These are phyloP conservation scores for Kluyveromyces nonfermentans DNA, from an alignment of 805 yeast genomes.

Conservation along the genomic window DNA sequence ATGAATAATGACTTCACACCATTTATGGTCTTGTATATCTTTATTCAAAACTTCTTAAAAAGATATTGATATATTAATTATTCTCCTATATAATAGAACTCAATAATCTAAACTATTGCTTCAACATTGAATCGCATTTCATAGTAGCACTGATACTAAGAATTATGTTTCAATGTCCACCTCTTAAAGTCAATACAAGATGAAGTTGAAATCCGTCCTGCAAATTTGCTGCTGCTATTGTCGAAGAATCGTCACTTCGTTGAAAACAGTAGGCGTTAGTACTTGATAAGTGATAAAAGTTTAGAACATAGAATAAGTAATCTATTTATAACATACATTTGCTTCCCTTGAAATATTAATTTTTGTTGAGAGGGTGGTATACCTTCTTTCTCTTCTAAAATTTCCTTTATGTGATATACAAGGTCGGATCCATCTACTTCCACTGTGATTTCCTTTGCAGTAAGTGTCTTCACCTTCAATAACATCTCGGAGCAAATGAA, in stretches of 20 bases:
- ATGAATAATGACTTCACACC: no score
- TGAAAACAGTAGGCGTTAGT: not conserved
- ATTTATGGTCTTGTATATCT: no score
- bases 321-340: slow-evolving; percentile 44
- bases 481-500: slow-evolving; percentile 5
- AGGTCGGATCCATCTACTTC: slow-evolving; percentile 28
- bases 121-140: not conserved
- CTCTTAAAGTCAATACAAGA: slow-evolving; percentile 85
- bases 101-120: not conserved
- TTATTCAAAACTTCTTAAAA: no score
- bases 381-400: slow-evolving; percentile 93
- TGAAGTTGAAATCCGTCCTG: slow-evolving; percentile 82
- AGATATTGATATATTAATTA: no score
- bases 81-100: not conserved
- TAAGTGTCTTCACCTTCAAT: slow-evolving; percentile 25
- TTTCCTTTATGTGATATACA: slow-evolving; percentile 71
- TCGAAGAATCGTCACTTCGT: slow-evolving; percentile 55
- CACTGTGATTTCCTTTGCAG: slow-evolving; percentile 30
- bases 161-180: slow-evolving; percentile 40
- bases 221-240: slow-evolving; percentile 65
- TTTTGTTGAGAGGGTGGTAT: slow-evolving; percentile 96
- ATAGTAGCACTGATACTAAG: not conserved
- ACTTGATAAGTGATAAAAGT: no score
- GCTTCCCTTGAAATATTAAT: slow-evolving; percentile 82
- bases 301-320: no score